phyloP scores from a whole-genome alignment of 495 filamentous ascomycete species.

The Pyronema omphalodes region DNA sequence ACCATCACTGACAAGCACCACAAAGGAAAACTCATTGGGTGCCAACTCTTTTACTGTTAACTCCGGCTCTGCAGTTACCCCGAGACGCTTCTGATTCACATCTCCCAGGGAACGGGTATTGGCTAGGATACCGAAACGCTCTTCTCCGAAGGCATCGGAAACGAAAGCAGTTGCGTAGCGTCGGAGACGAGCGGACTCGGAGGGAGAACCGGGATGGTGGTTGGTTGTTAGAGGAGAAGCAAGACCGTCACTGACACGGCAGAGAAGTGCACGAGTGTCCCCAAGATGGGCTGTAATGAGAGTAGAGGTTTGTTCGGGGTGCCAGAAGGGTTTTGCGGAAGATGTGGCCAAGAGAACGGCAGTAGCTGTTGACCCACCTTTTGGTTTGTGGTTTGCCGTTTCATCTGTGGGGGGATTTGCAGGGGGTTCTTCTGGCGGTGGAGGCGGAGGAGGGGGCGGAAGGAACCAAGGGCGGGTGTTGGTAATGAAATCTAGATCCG shows the following conservation, averaged over 20 bases:
- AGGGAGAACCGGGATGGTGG: conserved; percentile 75
- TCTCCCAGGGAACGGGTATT: conserved; percentile 92
- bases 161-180: conserved; percentile 74
- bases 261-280: conserved; percentile 78
- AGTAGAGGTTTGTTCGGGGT: conserved; percentile 64
- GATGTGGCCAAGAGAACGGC: conserved; percentile 81
- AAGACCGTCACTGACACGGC: conserved; percentile 56
- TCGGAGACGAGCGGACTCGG: conserved; percentile 63
- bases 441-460: conserved; percentile 27
- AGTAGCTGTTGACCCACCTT: conserved; percentile 79
- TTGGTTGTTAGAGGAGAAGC: conserved; percentile 66
- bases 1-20: conserved; percentile 77
- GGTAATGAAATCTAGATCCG: conserved; percentile 81
- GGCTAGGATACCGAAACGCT: conserved; percentile 80
- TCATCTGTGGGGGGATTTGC: conserved; percentile 28
- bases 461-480: conserved; percentile 15
- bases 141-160: conserved; percentile 92
- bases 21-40: conserved; percentile 68
- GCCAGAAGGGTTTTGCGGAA: conserved; percentile 67
- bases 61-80: conserved; percentile 86
- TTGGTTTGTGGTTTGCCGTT: conserved; percentile 37
- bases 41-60: conserved; percentile 51
- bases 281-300: conserved; percentile 81
- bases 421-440: conserved; percentile 49
- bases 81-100: conserved; percentile 73